Base-by-base conservation (phyloP, 495 filamentous ascomycete species). In the Podospora pseudopauciseta region DNA sequence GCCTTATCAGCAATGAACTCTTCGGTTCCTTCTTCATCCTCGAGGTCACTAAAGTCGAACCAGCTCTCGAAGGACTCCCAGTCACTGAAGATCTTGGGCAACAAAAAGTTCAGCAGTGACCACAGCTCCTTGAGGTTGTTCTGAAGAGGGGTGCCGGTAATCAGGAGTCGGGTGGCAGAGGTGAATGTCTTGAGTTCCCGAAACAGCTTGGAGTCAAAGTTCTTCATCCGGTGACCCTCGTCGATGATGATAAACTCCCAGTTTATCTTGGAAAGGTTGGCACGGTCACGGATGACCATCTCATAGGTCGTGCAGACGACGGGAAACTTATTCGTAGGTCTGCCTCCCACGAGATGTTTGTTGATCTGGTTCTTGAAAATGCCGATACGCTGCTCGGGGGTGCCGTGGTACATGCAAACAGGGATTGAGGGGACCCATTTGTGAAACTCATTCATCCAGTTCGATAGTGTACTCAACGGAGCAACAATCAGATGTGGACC, bases 221-320 rank as follows among this genome's bases (percentile, higher is more conserved):
- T 99, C 82, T 99, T 99, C 82, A 99, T 87, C 5, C 95, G 91
- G 76, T 99, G 95, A 2, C 95, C 95, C 80, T 99, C 95, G 73
- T 99, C 95, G 74, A 99, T 96, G 72, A 98, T 92, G 72, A 99
- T 97, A 75, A 96, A 96, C 64, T 94, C 92, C 95, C 95, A 99
- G 27, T 91, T 88, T 70, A 94, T 95, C 67, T 89, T 87, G 32
- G 87, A 84, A 5, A 99, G 80, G 60, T 86, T 87, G 65, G 91
- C 92, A 6, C 90, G 86, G 76, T 99, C 95, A 71, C 91, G 91
- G 81, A 99, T 90, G 64, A 94, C 92, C 71, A 99, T 96, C 76
- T 99, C 95, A 71, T 97, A 97, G 27, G 88, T 94, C 3, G 95
- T 99, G 74, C 92, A 93, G 3, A 98, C 88, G 11, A 99, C 88